Base-by-base conservation (phyloP, 805 yeast genomes). In the Yarrowia sp. region DNA sequence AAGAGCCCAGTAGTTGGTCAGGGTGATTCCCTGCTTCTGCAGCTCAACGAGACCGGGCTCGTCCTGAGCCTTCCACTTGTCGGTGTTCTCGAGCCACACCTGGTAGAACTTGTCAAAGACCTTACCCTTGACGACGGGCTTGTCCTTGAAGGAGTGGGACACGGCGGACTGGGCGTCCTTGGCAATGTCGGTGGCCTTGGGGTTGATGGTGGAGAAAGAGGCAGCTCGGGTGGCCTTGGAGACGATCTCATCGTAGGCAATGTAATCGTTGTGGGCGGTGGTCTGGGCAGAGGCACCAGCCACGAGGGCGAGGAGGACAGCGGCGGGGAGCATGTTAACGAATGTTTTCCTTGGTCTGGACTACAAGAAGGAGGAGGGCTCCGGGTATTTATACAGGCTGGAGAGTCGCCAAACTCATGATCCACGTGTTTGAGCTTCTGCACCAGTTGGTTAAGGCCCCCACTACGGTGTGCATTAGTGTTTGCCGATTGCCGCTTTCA, bases 61-160 rank as follows among this genome's bases (percentile, higher is more conserved):
- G 68, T 75, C 78, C 48, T 76, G 77, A 48, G 85, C 85, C 69
- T 82, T 82, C 70, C 79, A 81, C 72, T 72, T 81, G 74, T 81
- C 75, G 64, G 84, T 83, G 74, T 80, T 80, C 75, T 82, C 85
- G 66, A 83, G 77, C 80, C 82, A 83, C 68, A 83, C 79, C 69
- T 76, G 74, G 62, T 74, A 72, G 64, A 79, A 72, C 66, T 81
- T 76, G 71, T 79, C 76, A 69, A 78, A 79, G 32, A 72, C 76
- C n/a, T 71, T 68, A 67, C 84, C 84, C 17, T 68, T 65, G 36
- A 80, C 81, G 60, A 73, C 68, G 13, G 79, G 72, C 38, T 79
- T 74, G 62, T 68, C 66, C 65, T 68, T 68, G 57, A 31, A 65
- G 53, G 72, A 74, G 62, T 68, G 66, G 38, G 79, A 69, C 11